Conservation (phyloP, 257 asterid genomes). For the Apocynum venetum region DNA sequence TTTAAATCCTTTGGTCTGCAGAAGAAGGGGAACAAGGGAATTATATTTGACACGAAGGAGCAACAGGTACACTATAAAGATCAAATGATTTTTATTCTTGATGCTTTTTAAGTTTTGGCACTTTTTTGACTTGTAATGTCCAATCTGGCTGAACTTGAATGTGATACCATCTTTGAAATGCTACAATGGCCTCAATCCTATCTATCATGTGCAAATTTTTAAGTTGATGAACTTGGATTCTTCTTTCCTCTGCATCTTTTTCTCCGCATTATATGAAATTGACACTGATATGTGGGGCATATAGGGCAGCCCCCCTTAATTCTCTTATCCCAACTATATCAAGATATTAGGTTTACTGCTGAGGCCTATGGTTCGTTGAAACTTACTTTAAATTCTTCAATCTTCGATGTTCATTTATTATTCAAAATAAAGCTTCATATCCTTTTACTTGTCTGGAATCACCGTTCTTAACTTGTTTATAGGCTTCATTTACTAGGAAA, state of each 20-base stretch:
- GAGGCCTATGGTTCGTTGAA: no score
- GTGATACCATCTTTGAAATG: neutral
- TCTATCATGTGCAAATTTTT: neutral
- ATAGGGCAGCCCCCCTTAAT: neutral
- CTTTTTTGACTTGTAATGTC: neutral
- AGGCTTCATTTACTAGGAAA: neutral
- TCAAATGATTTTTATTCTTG: neutral
- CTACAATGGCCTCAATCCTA: neutral
- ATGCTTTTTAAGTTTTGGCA: neutral
- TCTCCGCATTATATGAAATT: neutral
- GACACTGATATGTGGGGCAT: neutral
- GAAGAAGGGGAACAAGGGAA: conserved; percentile 55
- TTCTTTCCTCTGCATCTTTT: neutral
- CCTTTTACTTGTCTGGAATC: neutral
- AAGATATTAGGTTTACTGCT: no score
- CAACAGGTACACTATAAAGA: conserved; percentile 43
- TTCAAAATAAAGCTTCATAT: no score
- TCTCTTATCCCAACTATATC: neutral
- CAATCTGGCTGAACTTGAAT: neutral
- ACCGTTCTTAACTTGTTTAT: neutral
- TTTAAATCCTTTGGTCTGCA: conserved; percentile 44
- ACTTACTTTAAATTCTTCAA: no score
- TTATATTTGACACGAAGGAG: conserved; percentile 38
- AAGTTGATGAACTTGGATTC: neutral
- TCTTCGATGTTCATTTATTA: no score